Base-by-base conservation (phyloP, 768 basidiomycete genomes). In the Pilatotrama ljubarskyi region DNA sequence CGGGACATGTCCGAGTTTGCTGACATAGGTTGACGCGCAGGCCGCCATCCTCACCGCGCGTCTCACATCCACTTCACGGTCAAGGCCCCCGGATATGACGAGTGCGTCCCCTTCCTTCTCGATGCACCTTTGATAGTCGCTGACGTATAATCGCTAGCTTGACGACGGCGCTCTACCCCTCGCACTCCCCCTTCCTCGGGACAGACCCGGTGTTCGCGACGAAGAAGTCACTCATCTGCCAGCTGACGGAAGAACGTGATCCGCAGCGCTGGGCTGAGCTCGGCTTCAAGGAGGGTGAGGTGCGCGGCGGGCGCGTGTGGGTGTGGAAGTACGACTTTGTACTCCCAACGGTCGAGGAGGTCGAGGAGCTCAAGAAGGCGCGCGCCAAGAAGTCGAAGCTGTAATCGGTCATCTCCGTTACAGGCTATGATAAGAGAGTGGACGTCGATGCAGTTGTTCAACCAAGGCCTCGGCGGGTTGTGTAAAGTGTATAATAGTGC, bases 161-260 rank as follows among this genome's bases (percentile, higher is more conserved):
- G 32, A 73, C 72, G 17, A 71, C 71, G 5, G 73, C 73, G 15
- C 65, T 74, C 15, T 74, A 74, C 59, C 73, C 73, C 8, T 68
- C 69, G 4, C 69, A 72, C 58, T 72, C 71, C 26, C 73, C 73
- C 17, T 74, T 74, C 69, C 70, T 74, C 10, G 73, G 73, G 43
- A 74, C 72, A 0, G 73, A 74, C 60, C 73, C 73, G 29, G 73
- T 74, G 2, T 74, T 74, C 51, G 73, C 73, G 32, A 74, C 73
- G 2, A 71, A 70, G 67, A 73, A 71, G 60, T 71, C 70, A 38
- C 71, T 74, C 26, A 67, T 74, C 50, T 70, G 70, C 57, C 60
- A 69, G 22, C 63, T 74, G 32, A 56, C 55, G 3, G 68, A 70
- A 42, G 71, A 70, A 55, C 56, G 46, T 5, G 70, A 74, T 32